A percentile compares a stretch with the other conserved stretches of the same genome.
These are phyloP conservation scores for Trichoderma sp. DNA, from an alignment of 2,329 filamentous ascomycete genomes.

Conservation along the genomic window DNA sequence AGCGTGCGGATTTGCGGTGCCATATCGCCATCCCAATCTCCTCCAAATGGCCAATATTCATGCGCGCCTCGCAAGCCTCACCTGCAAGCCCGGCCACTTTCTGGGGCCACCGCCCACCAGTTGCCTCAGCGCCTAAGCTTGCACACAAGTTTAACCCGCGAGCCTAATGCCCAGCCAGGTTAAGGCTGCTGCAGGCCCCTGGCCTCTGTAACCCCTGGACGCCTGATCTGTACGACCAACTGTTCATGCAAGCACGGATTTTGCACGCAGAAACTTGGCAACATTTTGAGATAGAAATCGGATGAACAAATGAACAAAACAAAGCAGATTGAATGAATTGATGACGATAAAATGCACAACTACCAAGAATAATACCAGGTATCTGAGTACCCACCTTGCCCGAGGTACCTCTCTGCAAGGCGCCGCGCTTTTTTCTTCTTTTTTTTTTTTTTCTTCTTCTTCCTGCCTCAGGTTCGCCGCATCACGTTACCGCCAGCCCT, in stretches of 20 bases:
- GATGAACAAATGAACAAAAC: no score
- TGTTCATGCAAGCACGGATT: no score
- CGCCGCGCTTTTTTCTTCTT: neutral
- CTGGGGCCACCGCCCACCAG: neutral
- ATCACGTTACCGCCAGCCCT: neutral
- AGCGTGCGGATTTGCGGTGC: neutral
- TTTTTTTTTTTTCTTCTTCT: neutral
- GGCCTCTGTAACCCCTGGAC: neutral
- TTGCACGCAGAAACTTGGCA: no score
- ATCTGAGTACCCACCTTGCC: no score
- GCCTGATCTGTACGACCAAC: no score
- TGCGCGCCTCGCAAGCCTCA: slow-evolving; percentile 12
- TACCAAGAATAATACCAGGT: neutral
- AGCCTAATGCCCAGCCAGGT: slow-evolving; percentile 6
- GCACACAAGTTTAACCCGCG: slow-evolving; percentile 10
- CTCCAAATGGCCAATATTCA: slow-evolving; percentile 15
- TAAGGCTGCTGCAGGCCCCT: neutral
- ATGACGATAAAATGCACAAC: neutral
- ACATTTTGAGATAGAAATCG: no score
- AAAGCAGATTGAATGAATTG: no score
- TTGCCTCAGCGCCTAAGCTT: slow-evolving; percentile 12
- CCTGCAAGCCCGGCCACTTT: neutral
- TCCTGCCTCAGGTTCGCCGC: slow-evolving; percentile 17
- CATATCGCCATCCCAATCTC: neutral
- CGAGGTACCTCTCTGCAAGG: neutral